Percentiles rank a stretch among this genome's conserved stretches.
These are phyloP conservation scores for Tylopilus balloui DNA, from an alignment of 768 basidiomycete genomes.

Conservation along the genomic window DNA sequence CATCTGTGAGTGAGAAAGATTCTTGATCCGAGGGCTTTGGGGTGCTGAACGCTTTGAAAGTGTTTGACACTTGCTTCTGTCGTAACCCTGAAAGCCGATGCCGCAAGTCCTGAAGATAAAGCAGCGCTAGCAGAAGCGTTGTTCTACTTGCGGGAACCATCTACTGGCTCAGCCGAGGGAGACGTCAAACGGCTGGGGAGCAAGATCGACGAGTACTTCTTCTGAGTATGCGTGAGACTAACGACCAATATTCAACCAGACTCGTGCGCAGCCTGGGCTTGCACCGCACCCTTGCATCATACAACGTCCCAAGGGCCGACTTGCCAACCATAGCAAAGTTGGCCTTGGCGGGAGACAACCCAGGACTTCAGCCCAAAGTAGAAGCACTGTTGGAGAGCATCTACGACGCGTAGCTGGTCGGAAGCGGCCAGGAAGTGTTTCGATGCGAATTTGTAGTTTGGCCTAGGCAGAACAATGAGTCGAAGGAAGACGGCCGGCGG, in stretches of 20 bases:
- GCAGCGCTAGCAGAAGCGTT: slow-evolving; percentile 51
- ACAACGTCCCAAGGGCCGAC: slow-evolving; percentile 59
- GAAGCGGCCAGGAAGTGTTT: background rate
- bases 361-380: slow-evolving; percentile 35
- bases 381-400: slow-evolving; percentile 48
- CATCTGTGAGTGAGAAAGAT: slow-evolving; percentile 50
- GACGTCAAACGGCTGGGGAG: slow-evolving; percentile 52
- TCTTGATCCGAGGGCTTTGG: slow-evolving; percentile 6
- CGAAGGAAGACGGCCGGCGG: too few species aligned
- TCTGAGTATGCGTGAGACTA: slow-evolving; percentile 3
- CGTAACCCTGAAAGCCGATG: slow-evolving; percentile 53
- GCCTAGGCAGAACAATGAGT: too few species aligned
- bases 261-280: slow-evolving; percentile 59
- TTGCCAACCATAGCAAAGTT: slow-evolving; percentile 46
- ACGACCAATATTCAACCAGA: slow-evolving; percentile 31
- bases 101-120: slow-evolving; percentile 59
- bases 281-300: slow-evolving; percentile 51
- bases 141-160: slow-evolving; percentile 53
- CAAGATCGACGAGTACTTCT: slow-evolving; percentile 49
- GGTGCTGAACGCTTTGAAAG: slow-evolving; percentile 30
- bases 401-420: slow-evolving; percentile 24
- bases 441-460: too few species aligned
- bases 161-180: slow-evolving; percentile 62
- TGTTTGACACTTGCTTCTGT: slow-evolving; percentile 69
- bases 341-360: slow-evolving; percentile 31